Percentiles rank a stretch among this genome's conserved stretches.
These are phyloP conservation scores for Mortierella sp. DNA, from an alignment of 371 early-diverging fungal species.

Conservation along the genomic window DNA sequence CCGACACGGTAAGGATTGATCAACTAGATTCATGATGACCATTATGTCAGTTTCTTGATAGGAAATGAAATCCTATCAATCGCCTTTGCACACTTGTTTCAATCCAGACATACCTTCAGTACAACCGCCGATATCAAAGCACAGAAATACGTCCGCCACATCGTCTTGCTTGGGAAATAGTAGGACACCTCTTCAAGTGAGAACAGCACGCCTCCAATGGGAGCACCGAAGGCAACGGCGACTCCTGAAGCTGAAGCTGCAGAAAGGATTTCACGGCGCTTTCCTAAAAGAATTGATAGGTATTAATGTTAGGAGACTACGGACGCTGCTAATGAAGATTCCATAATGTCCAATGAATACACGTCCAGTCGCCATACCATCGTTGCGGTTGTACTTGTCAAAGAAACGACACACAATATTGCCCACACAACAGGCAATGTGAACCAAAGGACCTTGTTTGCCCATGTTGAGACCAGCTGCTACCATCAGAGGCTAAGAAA, in stretches of 20 bases:
- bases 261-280: conserved; percentile 91
- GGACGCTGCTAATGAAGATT: too few species aligned
- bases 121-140: conserved; percentile 92
- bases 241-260: conserved; percentile 96
- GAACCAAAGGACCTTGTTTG: conserved; percentile 96
- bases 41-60: background rate
- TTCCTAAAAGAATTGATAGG: conserved; percentile 57
- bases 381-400: conserved; percentile 83
- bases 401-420: conserved; percentile 89
- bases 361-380: conserved; percentile 60
- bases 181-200: conserved; percentile 97
- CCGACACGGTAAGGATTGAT: conserved; percentile 95
- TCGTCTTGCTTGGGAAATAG: conserved; percentile 93
- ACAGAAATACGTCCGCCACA: conserved; percentile 95
- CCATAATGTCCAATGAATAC: too few species aligned
- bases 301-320: background rate
- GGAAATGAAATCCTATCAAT: too few species aligned
- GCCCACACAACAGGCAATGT: conserved; percentile 92
- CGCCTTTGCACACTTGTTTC: too few species aligned
- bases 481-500: conserved; percentile 76
- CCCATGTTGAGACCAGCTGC: conserved; percentile 92
- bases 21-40: conserved; percentile 51
- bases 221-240: conserved; percentile 95
- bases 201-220: conserved; percentile 96
- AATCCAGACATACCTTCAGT: conserved; percentile 81